These are phyloP conservation scores for Exophiala phaeomuriformis DNA, from an alignment of 2,329 filamentous ascomycete species.

Conservation along the genomic window DNA sequence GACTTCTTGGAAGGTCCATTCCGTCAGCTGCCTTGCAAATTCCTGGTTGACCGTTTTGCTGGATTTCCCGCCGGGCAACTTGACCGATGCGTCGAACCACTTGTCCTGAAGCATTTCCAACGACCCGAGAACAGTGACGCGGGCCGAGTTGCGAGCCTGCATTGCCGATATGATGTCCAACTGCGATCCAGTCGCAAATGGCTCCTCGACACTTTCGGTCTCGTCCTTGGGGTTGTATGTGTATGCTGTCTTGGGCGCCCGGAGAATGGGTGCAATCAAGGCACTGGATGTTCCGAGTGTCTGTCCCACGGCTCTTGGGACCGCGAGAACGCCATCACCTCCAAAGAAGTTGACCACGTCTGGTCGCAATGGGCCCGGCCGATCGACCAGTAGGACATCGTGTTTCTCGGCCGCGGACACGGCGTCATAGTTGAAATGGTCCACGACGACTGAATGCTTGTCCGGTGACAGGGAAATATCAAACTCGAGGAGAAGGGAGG, in stretches of 20 bases:
- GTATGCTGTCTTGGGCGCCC: slow-evolving; percentile 78
- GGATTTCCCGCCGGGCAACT: slow-evolving; percentile 49
- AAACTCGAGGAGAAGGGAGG: slow-evolving; percentile 74
- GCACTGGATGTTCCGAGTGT: slow-evolving; percentile 67
- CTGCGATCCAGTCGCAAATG: slow-evolving; percentile 78
- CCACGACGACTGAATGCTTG: slow-evolving; percentile 76
- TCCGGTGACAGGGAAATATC: slow-evolving; percentile 83
- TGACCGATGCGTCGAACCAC: slow-evolving; percentile 79
- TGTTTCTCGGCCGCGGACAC: slow-evolving; percentile 71
- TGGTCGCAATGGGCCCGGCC: slow-evolving; percentile 56
- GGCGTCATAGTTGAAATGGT: slow-evolving; percentile 91
- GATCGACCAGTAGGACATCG: slow-evolving; percentile 74
- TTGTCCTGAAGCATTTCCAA: slow-evolving; percentile 79
- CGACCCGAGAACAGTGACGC: slow-evolving; percentile 76
- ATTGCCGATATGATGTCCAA: slow-evolving; percentile 75
- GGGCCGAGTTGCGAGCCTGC: slow-evolving; percentile 89
- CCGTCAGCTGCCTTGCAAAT: slow-evolving; percentile 76
- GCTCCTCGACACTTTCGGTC: slow-evolving; percentile 59
- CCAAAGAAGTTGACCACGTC: slow-evolving; percentile 73
- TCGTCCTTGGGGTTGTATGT: slow-evolving; percentile 92
- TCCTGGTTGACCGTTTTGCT: slow-evolving; percentile 68
- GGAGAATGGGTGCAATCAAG: slow-evolving; percentile 72
- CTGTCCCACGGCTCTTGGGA: slow-evolving; percentile 75
- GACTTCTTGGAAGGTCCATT: slow-evolving; percentile 93
- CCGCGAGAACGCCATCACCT: slow-evolving; percentile 63